phyloP scores from a whole-genome alignment of 306 rosid species.

The Cucurbita moschata region DNA sequence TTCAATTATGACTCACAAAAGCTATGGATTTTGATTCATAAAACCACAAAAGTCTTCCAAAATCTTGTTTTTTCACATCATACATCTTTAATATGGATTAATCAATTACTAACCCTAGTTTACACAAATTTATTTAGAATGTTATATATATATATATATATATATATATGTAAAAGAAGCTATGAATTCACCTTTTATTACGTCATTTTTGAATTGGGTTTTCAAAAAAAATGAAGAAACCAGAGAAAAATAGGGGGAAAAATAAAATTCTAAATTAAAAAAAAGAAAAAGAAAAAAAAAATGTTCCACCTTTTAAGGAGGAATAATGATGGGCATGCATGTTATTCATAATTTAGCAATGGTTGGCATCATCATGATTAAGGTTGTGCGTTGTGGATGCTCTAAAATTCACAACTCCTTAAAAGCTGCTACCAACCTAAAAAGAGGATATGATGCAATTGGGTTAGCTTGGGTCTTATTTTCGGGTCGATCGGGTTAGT shows the following conservation, averaged over 20 bases:
- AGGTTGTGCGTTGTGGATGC: constrained; percentile 24
- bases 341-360: constrained; percentile 33
- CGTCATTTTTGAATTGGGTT: background rate
- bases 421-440: constrained; percentile 43
- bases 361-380: constrained; percentile 39
- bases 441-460: constrained; percentile 22
- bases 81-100: too few relatives aligned
- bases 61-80: background rate
- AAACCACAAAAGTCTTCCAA: constrained; percentile 1
- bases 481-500: too few relatives aligned
- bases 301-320: background rate
- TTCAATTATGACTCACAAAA: constrained; percentile 2
- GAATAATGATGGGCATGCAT: background rate
- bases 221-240: too few relatives aligned
- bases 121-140: too few relatives aligned
- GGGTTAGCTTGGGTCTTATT: background rate
- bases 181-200: background rate
- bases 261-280: background rate
- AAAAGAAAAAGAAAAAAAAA: background rate
- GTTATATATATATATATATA: too few relatives aligned
- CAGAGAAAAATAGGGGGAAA: too few relatives aligned
- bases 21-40: background rate
- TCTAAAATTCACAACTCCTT: constrained; percentile 20
- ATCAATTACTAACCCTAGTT: too few relatives aligned
- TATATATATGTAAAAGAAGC: too few relatives aligned